Evolutionary conservation across 2,329 filamentous ascomycete genomes (phyloP).

Genomic region (Leptographium wingfieldii): DNA sequence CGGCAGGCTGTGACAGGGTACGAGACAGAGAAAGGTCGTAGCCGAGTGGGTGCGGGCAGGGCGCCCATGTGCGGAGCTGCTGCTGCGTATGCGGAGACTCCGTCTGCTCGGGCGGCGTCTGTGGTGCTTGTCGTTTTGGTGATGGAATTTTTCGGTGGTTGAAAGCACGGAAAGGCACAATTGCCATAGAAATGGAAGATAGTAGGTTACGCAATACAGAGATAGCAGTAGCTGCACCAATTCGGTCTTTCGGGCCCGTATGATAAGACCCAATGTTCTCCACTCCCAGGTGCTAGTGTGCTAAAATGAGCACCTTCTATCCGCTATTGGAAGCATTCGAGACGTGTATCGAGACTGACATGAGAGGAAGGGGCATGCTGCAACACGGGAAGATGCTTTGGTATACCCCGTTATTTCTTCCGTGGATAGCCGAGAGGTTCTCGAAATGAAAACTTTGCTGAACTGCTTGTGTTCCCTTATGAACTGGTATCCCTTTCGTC

Average conservation of each 20-base stretch:
- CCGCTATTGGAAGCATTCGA: not conserved
- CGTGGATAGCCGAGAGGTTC: too few relatives aligned
- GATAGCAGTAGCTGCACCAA: not conserved
- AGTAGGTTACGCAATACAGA: not conserved
- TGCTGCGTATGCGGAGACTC: not conserved
- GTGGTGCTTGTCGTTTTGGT: not conserved
- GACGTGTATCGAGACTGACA: not conserved
- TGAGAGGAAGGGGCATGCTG: too few relatives aligned
- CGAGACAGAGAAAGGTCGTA: not conserved
- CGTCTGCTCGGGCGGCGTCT: not conserved
- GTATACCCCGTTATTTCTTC: too few relatives aligned
- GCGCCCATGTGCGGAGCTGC: not conserved
- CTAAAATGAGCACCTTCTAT: not conserved
- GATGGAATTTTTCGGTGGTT: not conserved
- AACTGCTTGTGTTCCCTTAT: too few relatives aligned
- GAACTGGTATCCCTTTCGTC: too few relatives aligned
- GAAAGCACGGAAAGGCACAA: not conserved
- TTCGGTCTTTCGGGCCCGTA: not conserved
- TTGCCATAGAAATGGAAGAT: not conserved
- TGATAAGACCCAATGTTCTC: constrained; percentile 1
- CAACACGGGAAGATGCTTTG: too few relatives aligned
- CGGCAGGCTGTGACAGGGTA: not conserved
- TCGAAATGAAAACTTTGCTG: too few relatives aligned
- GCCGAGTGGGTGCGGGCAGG: not conserved
- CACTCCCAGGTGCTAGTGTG: not conserved